Conservation (phyloP, 306 rosid species). For the Vigna reflexopilosa region DNA sequence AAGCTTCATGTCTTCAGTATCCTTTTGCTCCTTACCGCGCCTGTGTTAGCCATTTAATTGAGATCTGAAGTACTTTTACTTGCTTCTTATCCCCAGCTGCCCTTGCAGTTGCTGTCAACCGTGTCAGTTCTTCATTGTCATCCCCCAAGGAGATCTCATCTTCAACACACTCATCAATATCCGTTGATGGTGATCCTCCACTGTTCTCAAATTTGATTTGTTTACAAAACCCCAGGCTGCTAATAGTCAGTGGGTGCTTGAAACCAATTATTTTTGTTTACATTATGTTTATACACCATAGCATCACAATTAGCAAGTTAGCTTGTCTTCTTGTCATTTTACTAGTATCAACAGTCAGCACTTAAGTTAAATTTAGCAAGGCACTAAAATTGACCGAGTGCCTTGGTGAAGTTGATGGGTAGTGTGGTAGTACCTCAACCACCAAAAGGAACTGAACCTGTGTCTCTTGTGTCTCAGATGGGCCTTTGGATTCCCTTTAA, state of each 20-base stretch:
- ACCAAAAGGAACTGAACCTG: neutral
- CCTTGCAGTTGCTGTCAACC: neutral
- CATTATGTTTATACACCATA: neutral
- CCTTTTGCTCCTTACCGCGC: neutral
- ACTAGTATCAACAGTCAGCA: neutral
- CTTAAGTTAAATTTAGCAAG: neutral
- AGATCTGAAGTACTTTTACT: conserved; percentile 6
- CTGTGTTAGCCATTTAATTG: neutral
- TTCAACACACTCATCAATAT: conserved; percentile 15
- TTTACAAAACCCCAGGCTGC: neutral
- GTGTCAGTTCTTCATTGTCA: neutral
- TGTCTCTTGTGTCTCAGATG: conserved; percentile 4
- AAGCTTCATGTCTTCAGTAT: neutral
- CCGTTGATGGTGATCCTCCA: conserved; percentile 3
- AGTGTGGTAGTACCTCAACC: neutral
- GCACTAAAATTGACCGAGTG: neutral
- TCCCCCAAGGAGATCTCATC: neutral
- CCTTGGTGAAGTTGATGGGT: neutral
- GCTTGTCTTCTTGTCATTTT: conserved; percentile 1
- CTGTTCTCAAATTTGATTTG: conserved; percentile 11
- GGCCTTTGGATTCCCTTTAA: neutral
- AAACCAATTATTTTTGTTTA: conserved; percentile 11
- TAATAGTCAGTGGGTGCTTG: neutral
- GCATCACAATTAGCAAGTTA: conserved; percentile 4
- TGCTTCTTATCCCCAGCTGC: neutral